phyloP scores from a whole-genome alignment of 371 early-diverging fungal genomes.

The Mortierella sp. region DNA sequence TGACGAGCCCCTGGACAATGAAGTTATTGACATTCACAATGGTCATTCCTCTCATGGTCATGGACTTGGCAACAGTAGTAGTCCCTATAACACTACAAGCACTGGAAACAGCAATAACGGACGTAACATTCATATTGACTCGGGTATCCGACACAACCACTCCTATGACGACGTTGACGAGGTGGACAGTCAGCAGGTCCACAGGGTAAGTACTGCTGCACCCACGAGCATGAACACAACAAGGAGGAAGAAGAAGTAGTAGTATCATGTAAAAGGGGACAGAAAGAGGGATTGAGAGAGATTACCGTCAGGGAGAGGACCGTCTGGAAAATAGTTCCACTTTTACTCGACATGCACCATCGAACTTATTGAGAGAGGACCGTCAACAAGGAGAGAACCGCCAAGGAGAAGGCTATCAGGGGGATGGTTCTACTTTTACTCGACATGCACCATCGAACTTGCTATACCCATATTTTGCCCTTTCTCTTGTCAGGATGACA shows the following conservation, averaged over 20 bases:
- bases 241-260: neutral
- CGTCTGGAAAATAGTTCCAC: too few relatives aligned
- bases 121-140: constrained; percentile 11
- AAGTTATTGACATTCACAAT: constrained; percentile 52
- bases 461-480: neutral
- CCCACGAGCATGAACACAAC: neutral
- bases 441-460: neutral
- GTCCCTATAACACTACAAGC: neutral
- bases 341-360: neutral
- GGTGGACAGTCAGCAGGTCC: constrained; percentile 20
- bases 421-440: too few relatives aligned
- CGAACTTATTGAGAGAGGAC: too few relatives aligned
- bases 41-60: neutral
- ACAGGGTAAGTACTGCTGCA: constrained; percentile 43
- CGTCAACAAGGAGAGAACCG: too few relatives aligned
- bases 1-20: constrained; percentile 54
- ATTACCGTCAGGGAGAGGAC: too few relatives aligned
- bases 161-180: constrained; percentile 30
- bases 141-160: constrained; percentile 2
- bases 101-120: neutral
- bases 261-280: neutral
- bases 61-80: neutral
- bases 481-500: neutral
- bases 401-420: too few relatives aligned
- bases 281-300: neutral